Evolutionary conservation across 192 early-diverging fungal species (phyloP).

Genomic region (Umbelopsis vinacea): DNA sequence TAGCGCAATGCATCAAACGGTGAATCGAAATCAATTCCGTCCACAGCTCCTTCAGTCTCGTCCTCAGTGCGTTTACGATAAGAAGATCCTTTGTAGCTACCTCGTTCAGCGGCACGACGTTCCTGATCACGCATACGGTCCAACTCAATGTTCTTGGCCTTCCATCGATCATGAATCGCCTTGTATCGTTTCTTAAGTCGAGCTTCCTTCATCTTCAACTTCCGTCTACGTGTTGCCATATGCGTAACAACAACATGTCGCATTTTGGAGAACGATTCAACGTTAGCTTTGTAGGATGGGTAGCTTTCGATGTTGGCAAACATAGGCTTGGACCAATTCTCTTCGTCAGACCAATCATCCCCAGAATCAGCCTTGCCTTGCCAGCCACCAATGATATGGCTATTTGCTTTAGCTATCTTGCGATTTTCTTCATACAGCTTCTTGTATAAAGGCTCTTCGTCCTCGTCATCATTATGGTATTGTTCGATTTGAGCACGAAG

Average conservation of each 20-base stretch:
- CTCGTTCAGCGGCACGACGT: slow-evolving; percentile 28
- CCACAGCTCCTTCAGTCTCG: slow-evolving; percentile 27
- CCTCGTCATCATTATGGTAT: slow-evolving; percentile 40
- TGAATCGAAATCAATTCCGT: slow-evolving; percentile 29
- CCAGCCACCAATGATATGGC: slow-evolving; percentile 21
- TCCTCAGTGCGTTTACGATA: slow-evolving; percentile 24
- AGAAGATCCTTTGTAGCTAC: slow-evolving; percentile 22
- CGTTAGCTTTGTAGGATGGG: slow-evolving; percentile 48
- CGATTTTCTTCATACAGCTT: slow-evolving; percentile 37
- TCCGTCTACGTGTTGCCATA: not conserved
- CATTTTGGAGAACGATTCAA: slow-evolving; percentile 22
- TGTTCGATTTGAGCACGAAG: slow-evolving; percentile 25
- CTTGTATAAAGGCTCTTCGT: slow-evolving; percentile 41
- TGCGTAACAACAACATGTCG: slow-evolving; percentile 7
- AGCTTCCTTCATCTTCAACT: slow-evolving; percentile 45
- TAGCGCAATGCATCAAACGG: slow-evolving; percentile 33
- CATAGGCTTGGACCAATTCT: slow-evolving; percentile 37
- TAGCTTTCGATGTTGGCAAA: slow-evolving; percentile 47
- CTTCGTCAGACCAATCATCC: slow-evolving; percentile 37
- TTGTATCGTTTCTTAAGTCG: slow-evolving; percentile 52
- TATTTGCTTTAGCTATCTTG: slow-evolving; percentile 26
- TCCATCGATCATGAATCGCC: slow-evolving; percentile 50
- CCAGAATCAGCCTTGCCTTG: slow-evolving; percentile 15
- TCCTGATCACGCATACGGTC: slow-evolving; percentile 38
- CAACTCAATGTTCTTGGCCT: slow-evolving; percentile 41